Percentiles rank a stretch among this genome's conserved stretches.
Evolutionary conservation across 2,329 filamentous ascomycete genomes (phyloP).

Genomic region (Colletotrichum tabaci): DNA sequence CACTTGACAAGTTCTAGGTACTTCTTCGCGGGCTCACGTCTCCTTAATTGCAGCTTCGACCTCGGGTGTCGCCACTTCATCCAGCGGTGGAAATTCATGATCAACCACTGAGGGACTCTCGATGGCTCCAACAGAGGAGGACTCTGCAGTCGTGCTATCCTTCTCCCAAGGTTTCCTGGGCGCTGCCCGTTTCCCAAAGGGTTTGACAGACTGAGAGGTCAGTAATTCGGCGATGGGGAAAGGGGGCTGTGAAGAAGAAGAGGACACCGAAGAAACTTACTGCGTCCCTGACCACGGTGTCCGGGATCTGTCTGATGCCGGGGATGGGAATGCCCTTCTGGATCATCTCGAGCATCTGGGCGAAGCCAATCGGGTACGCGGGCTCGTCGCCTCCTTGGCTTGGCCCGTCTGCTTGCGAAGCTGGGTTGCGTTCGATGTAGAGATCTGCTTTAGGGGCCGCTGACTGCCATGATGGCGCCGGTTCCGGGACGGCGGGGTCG

Average conservation of each 20-base stretch:
- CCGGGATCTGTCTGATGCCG: conserved; percentile 88
- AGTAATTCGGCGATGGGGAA: not conserved
- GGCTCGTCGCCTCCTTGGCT: conserved; percentile 65
- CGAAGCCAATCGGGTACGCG: conserved; percentile 86
- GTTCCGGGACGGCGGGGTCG: conserved; percentile 16
- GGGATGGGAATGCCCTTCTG: conserved; percentile 87
- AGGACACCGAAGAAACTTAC: conserved; percentile 58
- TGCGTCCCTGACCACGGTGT: conserved; percentile 81
- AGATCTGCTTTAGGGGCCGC: conserved; percentile 65
- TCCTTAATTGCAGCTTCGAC: conserved; percentile 11
- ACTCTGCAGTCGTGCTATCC: conserved; percentile 49
- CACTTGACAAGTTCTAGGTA: not conserved
- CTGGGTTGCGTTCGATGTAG: conserved; percentile 57
- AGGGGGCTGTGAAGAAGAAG: not conserved
- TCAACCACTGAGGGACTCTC: conserved; percentile 50
- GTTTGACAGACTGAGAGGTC: conserved; percentile 59
- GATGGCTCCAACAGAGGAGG: not conserved
- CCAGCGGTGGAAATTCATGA: conserved; percentile 52
- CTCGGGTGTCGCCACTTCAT: conserved; percentile 37
- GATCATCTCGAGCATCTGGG: conserved; percentile 88
- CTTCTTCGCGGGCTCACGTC: not conserved
- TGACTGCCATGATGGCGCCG: conserved; percentile 62
- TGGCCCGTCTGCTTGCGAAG: conserved; percentile 42
- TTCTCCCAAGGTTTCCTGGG: conserved; percentile 85
- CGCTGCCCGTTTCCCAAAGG: conserved; percentile 62